Conservation (phyloP, 2,329 filamentous ascomycete genomes). For the Colletotrichum sp. region DNA sequence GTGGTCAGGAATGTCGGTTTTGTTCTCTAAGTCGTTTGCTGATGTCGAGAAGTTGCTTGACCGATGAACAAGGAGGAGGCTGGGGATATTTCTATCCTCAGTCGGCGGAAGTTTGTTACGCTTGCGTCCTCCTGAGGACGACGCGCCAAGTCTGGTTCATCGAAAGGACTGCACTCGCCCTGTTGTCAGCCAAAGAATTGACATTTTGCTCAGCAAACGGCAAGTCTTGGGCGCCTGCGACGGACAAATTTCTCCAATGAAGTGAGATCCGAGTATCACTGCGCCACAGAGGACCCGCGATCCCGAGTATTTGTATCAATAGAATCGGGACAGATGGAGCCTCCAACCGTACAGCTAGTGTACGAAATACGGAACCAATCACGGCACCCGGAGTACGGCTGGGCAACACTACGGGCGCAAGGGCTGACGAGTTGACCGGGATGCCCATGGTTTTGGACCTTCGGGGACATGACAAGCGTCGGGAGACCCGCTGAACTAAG, state of each 20-base stretch:
- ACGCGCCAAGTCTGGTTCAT: not conserved
- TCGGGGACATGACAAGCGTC: not conserved
- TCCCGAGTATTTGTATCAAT: not conserved
- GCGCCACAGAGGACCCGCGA: not conserved
- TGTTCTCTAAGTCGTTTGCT: not conserved
- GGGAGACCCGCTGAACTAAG: not conserved
- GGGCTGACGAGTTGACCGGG: not conserved
- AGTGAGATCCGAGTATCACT: not conserved
- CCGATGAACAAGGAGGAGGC: not conserved
- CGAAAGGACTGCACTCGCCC: not conserved
- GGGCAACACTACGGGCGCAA: not conserved
- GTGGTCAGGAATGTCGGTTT: not conserved
- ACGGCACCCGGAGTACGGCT: not conserved
- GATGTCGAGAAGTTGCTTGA: not conserved
- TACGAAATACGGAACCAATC: not conserved
- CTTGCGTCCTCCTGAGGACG: not conserved
- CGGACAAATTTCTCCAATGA: not conserved
- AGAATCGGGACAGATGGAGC: not conserved
- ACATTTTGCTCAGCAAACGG: not conserved
- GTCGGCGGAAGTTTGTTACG: not conserved
- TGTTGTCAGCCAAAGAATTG: not conserved
- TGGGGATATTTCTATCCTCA: not conserved
- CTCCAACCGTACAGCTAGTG: not conserved
- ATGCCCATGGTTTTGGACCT: not conserved
- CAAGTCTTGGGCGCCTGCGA: not conserved